Conservation (phyloP, 2,329 filamentous ascomycete genomes). For the Fusarium nanum region DNA sequence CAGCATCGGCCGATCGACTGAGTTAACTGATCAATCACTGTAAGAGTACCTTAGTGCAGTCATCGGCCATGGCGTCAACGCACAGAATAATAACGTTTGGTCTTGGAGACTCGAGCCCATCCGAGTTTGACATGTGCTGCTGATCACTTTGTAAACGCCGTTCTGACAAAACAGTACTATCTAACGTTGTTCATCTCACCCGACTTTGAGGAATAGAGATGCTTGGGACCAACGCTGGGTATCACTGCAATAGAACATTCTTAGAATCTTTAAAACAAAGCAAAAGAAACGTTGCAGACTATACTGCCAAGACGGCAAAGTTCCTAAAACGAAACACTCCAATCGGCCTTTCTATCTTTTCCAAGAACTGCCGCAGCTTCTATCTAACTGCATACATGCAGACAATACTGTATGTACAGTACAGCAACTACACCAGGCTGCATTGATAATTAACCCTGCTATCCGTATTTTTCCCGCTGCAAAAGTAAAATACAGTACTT, state of each 20-base stretch:
- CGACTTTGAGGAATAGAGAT: not conserved
- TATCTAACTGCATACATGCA: constrained; percentile 2
- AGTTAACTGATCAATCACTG: not conserved
- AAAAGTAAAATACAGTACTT: not conserved
- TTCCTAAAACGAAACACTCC: constrained; percentile 3
- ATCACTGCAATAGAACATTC: not conserved
- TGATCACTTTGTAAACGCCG: constrained; percentile 5
- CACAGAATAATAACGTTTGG: not conserved
- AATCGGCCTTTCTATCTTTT: constrained; percentile 3
- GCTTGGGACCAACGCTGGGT: constrained; percentile 1
- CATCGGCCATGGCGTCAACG: constrained; percentile 1
- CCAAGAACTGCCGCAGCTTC: constrained; percentile 11
- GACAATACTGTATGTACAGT: not conserved
- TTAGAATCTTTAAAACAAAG: not conserved
- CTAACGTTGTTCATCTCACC: not conserved
- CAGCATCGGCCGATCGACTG: constrained; percentile 12
- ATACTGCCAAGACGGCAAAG: constrained; percentile 8
- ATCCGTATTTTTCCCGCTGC: not conserved
- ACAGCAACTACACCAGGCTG: not conserved
- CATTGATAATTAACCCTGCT: not conserved
- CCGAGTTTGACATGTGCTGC: constrained; percentile 17
- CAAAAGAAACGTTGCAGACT: constrained; percentile 15
- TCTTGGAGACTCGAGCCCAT: not conserved
- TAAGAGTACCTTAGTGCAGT: not conserved
- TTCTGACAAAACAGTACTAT: constrained; percentile 1